Percentiles rank a stretch among this genome's conserved stretches.
phyloP scores from a whole-genome alignment of 2,329 filamentous ascomycete genomes.

The Pyricularia pennisetigena region DNA sequence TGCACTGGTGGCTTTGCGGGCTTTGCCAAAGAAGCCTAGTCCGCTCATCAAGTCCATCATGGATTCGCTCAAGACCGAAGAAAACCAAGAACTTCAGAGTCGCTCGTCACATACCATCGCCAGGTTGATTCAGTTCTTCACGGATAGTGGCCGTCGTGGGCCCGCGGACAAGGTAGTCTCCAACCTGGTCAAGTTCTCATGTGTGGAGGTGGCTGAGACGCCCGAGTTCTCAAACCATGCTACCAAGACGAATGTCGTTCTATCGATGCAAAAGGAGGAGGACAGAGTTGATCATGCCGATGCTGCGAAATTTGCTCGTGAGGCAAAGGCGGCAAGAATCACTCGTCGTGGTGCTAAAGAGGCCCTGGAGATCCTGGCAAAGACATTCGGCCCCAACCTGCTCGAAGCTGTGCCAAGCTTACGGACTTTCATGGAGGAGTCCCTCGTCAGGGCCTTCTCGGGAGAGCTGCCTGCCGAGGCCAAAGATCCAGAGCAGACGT shows the following conservation, averaged over 20 bases:
- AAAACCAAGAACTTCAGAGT: constrained; percentile 78
- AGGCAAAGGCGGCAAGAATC: constrained; percentile 81
- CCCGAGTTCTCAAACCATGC: constrained; percentile 87
- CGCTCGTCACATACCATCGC: constrained; percentile 81
- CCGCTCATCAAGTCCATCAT: constrained; percentile 93
- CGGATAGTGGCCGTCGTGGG: constrained; percentile 65
- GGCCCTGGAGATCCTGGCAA: constrained; percentile 78
- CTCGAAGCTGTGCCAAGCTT: constrained; percentile 81
- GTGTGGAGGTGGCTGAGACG: constrained; percentile 94
- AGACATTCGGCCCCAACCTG: constrained; percentile 66
- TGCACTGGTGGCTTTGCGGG: constrained; percentile 76
- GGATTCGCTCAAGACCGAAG: constrained; percentile 95
- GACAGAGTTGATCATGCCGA: constrained; percentile 89
- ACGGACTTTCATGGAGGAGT: constrained; percentile 68
- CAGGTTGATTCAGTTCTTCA: constrained; percentile 76
- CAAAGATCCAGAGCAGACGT: constrained; percentile 58
- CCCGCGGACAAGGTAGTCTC: constrained; percentile 93
- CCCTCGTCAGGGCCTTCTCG: constrained; percentile 65
- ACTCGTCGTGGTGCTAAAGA: constrained; percentile 91
- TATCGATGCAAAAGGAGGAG: constrained; percentile 95
- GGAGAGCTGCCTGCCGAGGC: constrained; percentile 64
- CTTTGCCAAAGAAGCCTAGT: constrained; percentile 87
- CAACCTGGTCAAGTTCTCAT: constrained; percentile 95
- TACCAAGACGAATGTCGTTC: constrained; percentile 64
- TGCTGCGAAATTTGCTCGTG: constrained; percentile 78